Conservation (phyloP, 441 rosid genomes). For the Gossypium gossypioides region DNA sequence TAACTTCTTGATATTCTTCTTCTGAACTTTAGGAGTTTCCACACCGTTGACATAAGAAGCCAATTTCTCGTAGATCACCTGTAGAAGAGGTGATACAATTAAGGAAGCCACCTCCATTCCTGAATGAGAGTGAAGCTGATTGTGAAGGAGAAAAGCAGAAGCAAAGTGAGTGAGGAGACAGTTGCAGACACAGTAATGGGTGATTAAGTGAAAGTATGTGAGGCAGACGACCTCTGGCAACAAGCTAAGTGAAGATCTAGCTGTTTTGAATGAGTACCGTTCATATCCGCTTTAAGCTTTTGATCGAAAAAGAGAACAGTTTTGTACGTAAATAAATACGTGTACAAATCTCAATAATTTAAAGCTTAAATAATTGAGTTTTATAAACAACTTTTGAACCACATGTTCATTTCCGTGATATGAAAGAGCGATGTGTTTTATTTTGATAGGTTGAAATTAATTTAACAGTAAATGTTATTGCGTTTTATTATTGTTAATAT, state of each 20-base stretch:
- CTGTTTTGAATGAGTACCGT: neutral
- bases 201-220: neutral
- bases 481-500: no score
- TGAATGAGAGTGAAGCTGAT: neutral
- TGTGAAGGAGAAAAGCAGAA: neutral
- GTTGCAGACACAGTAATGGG: neutral
- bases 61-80: slow-evolving; percentile 11
- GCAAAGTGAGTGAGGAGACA: neutral
- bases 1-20: neutral
- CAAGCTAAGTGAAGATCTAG: neutral
- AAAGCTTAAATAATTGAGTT: no score
- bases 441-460: no score
- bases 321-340: neutral
- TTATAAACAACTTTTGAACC: no score
- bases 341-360: no score
- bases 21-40: neutral
- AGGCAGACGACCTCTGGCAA: neutral
- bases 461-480: no score
- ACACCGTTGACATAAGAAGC: neutral
- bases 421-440: no score
- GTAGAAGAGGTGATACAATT: slow-evolving; percentile 21
- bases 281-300: neutral
- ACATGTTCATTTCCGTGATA: no score
- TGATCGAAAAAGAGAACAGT: neutral
- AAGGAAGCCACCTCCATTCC: slow-evolving; percentile 8